These are phyloP conservation scores for Tulasnella sp. DNA, from an alignment of 768 basidiomycete species.

Conservation along the genomic window DNA sequence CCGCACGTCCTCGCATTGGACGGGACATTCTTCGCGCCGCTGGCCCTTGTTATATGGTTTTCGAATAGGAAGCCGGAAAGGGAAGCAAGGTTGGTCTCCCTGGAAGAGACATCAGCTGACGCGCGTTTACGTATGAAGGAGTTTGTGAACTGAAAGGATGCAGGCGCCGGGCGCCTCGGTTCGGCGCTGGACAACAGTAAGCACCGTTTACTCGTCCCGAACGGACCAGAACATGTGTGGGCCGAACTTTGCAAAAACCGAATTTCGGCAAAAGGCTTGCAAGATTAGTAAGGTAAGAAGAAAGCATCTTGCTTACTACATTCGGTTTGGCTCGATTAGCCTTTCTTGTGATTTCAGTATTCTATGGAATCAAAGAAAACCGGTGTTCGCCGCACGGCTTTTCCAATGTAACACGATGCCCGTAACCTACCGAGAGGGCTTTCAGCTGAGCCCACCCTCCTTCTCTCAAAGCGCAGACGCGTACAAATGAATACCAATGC, in stretches of 20 bases:
- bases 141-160: neutral
- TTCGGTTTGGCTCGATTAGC: neutral
- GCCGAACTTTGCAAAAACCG: neutral
- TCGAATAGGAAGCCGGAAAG: neutral
- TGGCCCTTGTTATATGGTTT: neutral
- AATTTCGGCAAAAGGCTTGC: neutral
- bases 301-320: neutral
- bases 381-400: neutral
- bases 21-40: neutral
- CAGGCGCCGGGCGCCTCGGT: constrained; percentile 8
- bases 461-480: neutral
- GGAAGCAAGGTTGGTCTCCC: neutral
- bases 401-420: neutral
- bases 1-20: neutral
- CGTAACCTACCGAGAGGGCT: constrained; percentile 2
- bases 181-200: neutral
- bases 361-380: neutral
- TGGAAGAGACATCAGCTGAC: neutral
- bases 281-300: neutral
- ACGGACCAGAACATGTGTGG: neutral
- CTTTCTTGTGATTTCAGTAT: neutral
- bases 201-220: neutral
- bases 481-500: neutral
- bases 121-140: neutral
- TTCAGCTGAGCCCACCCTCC: neutral